Evolutionary conservation across 2,329 filamentous ascomycete species (phyloP), one percentile per base, ranked within the genome.

Genomic region (Trichothecium roseum): DNA sequence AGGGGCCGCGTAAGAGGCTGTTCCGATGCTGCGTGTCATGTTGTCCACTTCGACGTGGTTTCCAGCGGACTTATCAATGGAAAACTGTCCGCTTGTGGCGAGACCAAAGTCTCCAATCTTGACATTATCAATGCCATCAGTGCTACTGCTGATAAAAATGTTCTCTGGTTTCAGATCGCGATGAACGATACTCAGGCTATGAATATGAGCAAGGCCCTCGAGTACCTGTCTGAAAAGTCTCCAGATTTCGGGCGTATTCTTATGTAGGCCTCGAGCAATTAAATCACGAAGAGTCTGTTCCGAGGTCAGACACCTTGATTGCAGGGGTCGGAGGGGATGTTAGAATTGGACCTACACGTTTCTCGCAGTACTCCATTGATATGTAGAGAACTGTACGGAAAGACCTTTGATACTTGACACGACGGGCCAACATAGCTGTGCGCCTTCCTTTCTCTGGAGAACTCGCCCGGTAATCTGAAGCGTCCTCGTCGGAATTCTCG

Each of bases 361-460:
- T 91, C 54, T 96, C 89, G 51, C 91, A 98, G 46, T 95, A 94
- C 54, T 98, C 91, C 91, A 98, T 98, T 41, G 94, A 91, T 37
- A 98, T 96, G 54, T 95, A 98, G 29, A 98, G 69, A 6, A 88
- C 80, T 1, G 82, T 88, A 35, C 74, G 74, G 40, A 74, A 71
- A 4, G 74, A 61, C 30, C 71, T 66, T 37, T 71, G 65, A 29
- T 60, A 59, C 31, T 64, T 40, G 40, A 54, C 43, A 38, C 61
- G 45, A 10, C 54, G 49, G n/a, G 29, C 50, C 44, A 15, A 24
- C 20, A 54, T 38, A 10, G 46, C 46, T 14, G 41, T 44, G 8
- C 51, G 47, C 26, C 51, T 51, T 16, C 56, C 54, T 34, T 49
- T 55, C 12, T 49, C 46, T 1, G 53, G 50, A n/a, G 53, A 58